Evolutionary conservation across 179 eudicot species (phyloP).

Genomic region (Beta corolliflora): DNA sequence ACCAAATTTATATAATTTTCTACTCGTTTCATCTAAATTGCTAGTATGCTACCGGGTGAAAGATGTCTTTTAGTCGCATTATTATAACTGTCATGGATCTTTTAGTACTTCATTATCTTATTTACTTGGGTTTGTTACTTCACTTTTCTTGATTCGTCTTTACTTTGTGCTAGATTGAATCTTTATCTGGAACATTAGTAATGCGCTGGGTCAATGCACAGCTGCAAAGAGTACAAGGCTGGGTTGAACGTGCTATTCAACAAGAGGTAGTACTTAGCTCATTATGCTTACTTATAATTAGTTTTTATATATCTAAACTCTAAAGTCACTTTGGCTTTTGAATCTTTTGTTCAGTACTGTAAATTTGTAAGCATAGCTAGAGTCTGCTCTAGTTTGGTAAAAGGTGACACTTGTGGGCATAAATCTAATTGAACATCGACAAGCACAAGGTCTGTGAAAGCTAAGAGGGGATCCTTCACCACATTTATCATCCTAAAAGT

Average conservation of each 20-base stretch:
- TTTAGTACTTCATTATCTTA: background rate
- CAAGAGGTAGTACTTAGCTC: constrained; percentile 72
- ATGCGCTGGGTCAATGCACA: constrained; percentile 98
- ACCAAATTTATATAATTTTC: background rate
- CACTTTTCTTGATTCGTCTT: constrained; percentile 11
- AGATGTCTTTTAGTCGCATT: background rate
- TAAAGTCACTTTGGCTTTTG: background rate
- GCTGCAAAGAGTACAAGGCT: constrained; percentile 72
- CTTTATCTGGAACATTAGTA: constrained; percentile 91
- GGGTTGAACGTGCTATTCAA: constrained; percentile 95
- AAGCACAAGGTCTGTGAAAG: background rate
- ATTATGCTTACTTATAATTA: constrained; percentile 10
- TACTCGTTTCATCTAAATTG: background rate
- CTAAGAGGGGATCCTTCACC: background rate
- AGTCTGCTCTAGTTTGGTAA: background rate
- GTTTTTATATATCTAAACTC: background rate
- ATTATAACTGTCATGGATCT: background rate
- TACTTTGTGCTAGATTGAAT: constrained; percentile 68
- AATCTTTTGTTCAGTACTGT: background rate
- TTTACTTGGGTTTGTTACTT: constrained; percentile 13
- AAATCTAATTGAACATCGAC: constrained; percentile 6
- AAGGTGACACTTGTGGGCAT: background rate
- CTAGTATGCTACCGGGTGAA: background rate
- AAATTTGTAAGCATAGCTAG: background rate
- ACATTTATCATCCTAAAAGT: background rate